Percentiles rank a stretch among this genome's conserved stretches.
Conservation (phyloP, 805 yeast species). For the Yamadazyma nakazawae region DNA sequence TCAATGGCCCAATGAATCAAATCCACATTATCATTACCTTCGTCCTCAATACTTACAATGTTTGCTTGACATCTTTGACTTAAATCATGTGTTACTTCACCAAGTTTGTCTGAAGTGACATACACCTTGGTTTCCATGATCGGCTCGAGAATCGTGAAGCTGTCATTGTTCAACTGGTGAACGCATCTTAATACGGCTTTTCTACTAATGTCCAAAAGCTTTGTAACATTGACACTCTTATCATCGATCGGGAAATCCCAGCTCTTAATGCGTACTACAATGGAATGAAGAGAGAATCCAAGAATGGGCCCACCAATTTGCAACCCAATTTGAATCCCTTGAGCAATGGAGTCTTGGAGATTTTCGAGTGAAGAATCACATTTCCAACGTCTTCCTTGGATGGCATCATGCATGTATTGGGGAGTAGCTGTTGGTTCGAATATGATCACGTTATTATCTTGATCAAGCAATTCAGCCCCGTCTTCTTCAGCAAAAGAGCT, state of each 20-base stretch:
- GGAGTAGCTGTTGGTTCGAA: slow-evolving; percentile 33
- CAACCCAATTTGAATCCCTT: slow-evolving; percentile 59
- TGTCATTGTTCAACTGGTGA: slow-evolving; percentile 15
- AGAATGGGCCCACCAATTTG: slow-evolving; percentile 67
- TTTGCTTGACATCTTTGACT: slow-evolving; percentile 74
- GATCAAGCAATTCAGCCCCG: slow-evolving; percentile 36
- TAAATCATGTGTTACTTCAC: slow-evolving; percentile 80
- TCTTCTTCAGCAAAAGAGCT: slow-evolving; percentile 35
- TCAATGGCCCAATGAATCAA: slow-evolving; percentile 46
- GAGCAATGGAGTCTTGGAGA: slow-evolving; percentile 50
- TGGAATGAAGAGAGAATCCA: slow-evolving; percentile 56
- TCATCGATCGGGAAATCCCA: slow-evolving; percentile 57
- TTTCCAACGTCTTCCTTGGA: slow-evolving; percentile 48
- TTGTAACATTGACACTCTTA: slow-evolving; percentile 32
- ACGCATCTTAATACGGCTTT: slow-evolving; percentile 30
- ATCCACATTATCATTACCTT: slow-evolving; percentile 35
- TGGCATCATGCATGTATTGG: slow-evolving; percentile 18
- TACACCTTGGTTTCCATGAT: slow-evolving; percentile 72
- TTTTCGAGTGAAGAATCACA: slow-evolving; percentile 44
- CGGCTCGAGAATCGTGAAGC: slow-evolving; percentile 75
- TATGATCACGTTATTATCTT: slow-evolving; percentile 47
- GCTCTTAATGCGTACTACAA: slow-evolving; percentile 49
- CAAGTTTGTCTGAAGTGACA: slow-evolving; percentile 69
- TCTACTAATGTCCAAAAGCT: slow-evolving; percentile 43
- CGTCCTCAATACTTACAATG: slow-evolving; percentile 71